A percentile compares a stretch with the other conserved stretches of the same genome.
Conservation (phyloP, 2,329 filamentous ascomycete genomes). For the Scedosporium aurantiacum region DNA sequence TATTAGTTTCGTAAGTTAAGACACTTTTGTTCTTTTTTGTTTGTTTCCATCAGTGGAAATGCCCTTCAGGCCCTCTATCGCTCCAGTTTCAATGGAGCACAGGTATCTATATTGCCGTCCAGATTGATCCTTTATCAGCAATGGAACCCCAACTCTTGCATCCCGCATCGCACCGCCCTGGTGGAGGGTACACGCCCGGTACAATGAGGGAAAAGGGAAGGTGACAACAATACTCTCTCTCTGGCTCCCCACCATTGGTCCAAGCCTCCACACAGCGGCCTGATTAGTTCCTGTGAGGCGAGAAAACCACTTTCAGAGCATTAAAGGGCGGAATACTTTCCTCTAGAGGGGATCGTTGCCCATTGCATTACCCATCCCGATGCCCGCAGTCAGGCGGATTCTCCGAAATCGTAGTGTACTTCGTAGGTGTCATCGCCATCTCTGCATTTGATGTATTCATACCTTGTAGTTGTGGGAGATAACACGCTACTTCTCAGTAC, state of each 20-base stretch:
- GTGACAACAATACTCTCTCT: not conserved
- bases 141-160: not conserved
- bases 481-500: no score
- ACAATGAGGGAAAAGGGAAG: not conserved
- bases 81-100: no score
- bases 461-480: no score
- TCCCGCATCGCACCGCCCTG: not conserved
- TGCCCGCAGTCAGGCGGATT: no score
- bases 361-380: no score
- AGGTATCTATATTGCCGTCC: not conserved
- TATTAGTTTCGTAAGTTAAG: no score
- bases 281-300: not conserved
- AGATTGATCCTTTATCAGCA: not conserved
- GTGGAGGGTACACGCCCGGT: not conserved
- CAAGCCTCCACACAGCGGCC: not conserved
- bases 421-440: not conserved
- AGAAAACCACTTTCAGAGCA: not conserved
- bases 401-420: not conserved
- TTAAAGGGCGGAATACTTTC: not conserved
- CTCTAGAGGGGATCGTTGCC: not conserved
- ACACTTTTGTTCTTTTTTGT: no score
- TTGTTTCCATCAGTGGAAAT: no score
- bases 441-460: no score
- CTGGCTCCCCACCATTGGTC: not conserved
- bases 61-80: no score